Conservation (phyloP, 345 rosid genomes). For the Salix caprea region DNA sequence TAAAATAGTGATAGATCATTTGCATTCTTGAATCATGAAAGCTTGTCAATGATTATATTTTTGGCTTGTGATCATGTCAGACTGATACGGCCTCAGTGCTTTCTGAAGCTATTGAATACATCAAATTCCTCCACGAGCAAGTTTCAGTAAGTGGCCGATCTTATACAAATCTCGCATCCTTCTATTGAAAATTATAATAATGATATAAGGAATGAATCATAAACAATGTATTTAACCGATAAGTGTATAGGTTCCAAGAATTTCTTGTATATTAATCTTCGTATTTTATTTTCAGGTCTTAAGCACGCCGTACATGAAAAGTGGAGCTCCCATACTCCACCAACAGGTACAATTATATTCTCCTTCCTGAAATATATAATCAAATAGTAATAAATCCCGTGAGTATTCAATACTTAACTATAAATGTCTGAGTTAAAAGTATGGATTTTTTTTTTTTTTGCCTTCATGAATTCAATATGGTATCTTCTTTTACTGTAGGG, state of each 20-base stretch:
- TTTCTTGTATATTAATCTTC: not conserved
- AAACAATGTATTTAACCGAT: not conserved
- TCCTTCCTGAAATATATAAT: not conserved
- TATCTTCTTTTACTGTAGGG: constrained; percentile 28
- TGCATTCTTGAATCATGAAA: constrained; percentile 20
- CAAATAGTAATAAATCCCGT: not conserved
- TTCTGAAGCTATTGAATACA: constrained; percentile 93
- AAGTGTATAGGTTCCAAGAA: not conserved
- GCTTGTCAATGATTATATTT: constrained; percentile 1
- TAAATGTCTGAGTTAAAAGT: not conserved
- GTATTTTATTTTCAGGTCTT: constrained; percentile 46
- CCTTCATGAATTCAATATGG: not conserved
- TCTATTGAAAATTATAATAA: not conserved
- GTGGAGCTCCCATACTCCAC: constrained; percentile 73
- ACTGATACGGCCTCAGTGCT: constrained; percentile 99
- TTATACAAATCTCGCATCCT: not conserved
- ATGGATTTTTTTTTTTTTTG: not conserved
- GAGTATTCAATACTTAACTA: not conserved
- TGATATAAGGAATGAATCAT: not conserved
- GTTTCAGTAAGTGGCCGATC: constrained; percentile 55
- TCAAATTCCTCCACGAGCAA: constrained; percentile 95
- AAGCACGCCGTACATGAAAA: constrained; percentile 91
- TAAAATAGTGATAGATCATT: constrained; percentile 7
- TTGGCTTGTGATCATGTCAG: constrained; percentile 35
- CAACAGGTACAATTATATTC: constrained; percentile 45